Evolutionary conservation across 768 basidiomycete genomes (phyloP), one percentile per base, ranked within the genome.

Genomic region (Pulveroboletus frians): DNA sequence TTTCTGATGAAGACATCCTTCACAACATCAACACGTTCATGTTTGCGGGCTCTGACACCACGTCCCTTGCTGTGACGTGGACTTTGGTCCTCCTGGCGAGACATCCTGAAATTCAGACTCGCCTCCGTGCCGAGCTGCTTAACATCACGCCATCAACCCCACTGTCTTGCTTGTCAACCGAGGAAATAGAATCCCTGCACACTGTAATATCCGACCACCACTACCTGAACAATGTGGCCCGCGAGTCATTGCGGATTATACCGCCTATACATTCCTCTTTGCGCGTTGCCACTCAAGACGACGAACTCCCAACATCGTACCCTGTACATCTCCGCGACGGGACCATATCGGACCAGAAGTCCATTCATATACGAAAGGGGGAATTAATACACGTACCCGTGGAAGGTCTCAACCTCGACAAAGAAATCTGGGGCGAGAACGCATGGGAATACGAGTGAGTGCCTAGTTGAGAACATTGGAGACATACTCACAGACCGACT

Each of bases 1-100:
- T 95, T 55, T 86, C 91, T 0, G 93, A 96, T 60, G 82, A 86
- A 27, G 93, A 95, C 59, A 84, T 94, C 43, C 73, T 92, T 10
- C 74, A 89, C 60, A 92, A 83, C 51, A 83, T 94, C 66, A 90
- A 88, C 57, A 92, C 91, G 0, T 88, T 94, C 65, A 81, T 92
- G 76, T 91, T 92, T 63, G 90, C 87, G 18, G 92, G 92, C 4
- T 89, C 92, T 11, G 91, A 94, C 59, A 90, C 91, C 1, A 85
- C 85, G 10, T 87, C 88, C 3, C 79, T 93, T 26, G 78, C 84
- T 5, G 69, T 95, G 38, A 88, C 88, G 0, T 96, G 93, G 92
- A 83, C 84, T 2, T 66, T 95, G n/a, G 71, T 83, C 49, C 71
- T 88, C 14, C 77, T 96, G 34, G 81, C 90, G 0, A 74, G 78